phyloP scores from a whole-genome alignment of 371 early-diverging fungal species.

The Entomophthora muscae region DNA sequence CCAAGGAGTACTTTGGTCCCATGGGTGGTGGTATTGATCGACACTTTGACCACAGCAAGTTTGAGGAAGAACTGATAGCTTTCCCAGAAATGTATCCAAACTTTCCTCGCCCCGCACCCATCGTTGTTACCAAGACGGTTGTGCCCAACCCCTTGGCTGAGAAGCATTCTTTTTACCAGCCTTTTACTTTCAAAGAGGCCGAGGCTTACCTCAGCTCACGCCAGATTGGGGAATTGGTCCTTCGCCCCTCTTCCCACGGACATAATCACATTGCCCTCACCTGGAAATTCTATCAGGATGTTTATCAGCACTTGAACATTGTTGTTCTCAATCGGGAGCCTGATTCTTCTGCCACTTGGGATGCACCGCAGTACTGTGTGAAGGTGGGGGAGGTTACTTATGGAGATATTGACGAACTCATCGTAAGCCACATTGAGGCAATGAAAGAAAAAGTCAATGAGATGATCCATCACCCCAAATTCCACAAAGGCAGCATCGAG shows the following conservation, averaged over 20 bases:
- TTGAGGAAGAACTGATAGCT: slow-evolving; percentile 16
- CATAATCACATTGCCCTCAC: slow-evolving; percentile 74
- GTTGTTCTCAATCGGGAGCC: background rate
- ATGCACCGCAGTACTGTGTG: slow-evolving; percentile 12
- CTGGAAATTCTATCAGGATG: slow-evolving; percentile 71
- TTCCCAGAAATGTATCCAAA: background rate
- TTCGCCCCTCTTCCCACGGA: slow-evolving; percentile 83
- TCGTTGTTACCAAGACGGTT: background rate
- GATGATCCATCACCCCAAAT: slow-evolving; percentile 43
- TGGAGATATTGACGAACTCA: slow-evolving; percentile 78
- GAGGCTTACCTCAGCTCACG: slow-evolving; percentile 44
- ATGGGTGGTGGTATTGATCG: slow-evolving; percentile 34
- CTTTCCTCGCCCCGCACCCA: background rate
- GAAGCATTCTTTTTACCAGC: slow-evolving; percentile 73
- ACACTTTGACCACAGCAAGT: slow-evolving; percentile 24
- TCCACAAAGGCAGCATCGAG: slow-evolving; percentile 19
- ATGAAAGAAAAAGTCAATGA: slow-evolving; percentile 46
- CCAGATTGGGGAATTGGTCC: slow-evolving; percentile 65
- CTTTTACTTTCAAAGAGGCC: slow-evolving; percentile 50
- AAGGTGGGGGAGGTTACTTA: slow-evolving; percentile 42
- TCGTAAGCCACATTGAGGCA: slow-evolving; percentile 76
- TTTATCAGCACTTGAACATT: slow-evolving; percentile 73
- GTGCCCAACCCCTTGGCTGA: slow-evolving; percentile 33
- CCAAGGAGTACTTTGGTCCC: slow-evolving; percentile 43
- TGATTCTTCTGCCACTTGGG: background rate